phyloP scores from a whole-genome alignment of 306 rosid species.

The Medicago lupulina region DNA sequence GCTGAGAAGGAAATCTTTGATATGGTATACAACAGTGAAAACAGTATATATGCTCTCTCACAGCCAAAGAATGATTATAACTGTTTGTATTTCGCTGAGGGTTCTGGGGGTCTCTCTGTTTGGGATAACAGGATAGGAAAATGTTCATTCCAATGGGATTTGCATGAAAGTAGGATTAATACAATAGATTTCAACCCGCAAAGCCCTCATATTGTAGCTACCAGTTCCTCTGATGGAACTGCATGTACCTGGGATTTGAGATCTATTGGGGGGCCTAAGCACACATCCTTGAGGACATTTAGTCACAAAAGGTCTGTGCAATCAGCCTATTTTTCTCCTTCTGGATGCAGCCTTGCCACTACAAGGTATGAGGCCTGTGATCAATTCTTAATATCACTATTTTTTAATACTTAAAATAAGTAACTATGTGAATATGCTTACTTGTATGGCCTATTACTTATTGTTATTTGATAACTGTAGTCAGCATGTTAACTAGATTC shows the following conservation, averaged over 20 bases:
- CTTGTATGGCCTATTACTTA: background rate
- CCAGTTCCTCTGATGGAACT: slow-evolving; percentile 84
- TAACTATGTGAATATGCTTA: slow-evolving; percentile 19
- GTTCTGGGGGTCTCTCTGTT: slow-evolving; percentile 62
- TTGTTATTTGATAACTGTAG: background rate
- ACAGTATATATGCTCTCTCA: slow-evolving; percentile 57
- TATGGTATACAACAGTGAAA: slow-evolving; percentile 56
- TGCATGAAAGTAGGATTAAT: slow-evolving; percentile 75
- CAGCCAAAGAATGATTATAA: slow-evolving; percentile 62
- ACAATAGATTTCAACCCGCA: slow-evolving; percentile 65
- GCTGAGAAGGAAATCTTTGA: slow-evolving; percentile 87
- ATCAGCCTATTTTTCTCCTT: slow-evolving; percentile 93
- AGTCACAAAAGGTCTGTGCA: slow-evolving; percentile 69
- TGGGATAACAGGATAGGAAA: slow-evolving; percentile 75
- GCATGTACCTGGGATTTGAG: slow-evolving; percentile 96
- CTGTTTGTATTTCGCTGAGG: slow-evolving; percentile 77
- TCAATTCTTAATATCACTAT: background rate
- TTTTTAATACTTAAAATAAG: no score
- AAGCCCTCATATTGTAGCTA: slow-evolving; percentile 68
- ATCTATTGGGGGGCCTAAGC: slow-evolving; percentile 48
- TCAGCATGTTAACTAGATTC: background rate
- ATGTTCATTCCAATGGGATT: slow-evolving; percentile 56
- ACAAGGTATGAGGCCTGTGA: slow-evolving; percentile 64
- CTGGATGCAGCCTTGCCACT: slow-evolving; percentile 76
- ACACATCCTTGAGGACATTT: slow-evolving; percentile 56